Conservation (phyloP, 805 yeast species). For the Jamesozyma spencerorum region DNA sequence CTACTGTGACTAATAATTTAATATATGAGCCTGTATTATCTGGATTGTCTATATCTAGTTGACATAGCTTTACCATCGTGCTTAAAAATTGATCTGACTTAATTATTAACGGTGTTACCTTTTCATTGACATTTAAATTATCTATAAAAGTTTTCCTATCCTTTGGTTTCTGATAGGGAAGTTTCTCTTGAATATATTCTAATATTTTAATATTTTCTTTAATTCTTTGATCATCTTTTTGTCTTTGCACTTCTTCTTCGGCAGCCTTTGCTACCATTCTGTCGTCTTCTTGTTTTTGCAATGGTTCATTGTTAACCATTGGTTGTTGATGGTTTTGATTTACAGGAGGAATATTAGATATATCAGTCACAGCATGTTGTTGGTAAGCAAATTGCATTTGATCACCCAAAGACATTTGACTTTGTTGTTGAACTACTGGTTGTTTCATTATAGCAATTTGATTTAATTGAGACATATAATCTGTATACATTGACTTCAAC, state of each 20-base stretch:
- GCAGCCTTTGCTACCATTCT: background rate
- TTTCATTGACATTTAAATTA: constrained; percentile 9
- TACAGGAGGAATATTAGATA: no score
- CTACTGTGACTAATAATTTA: constrained; percentile 14
- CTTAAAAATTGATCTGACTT: constrained; percentile 8
- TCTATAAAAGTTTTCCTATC: constrained; percentile 24
- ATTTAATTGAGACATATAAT: constrained; percentile 21
- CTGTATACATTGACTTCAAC: constrained; percentile 25
- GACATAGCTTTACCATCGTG: constrained; percentile 17
- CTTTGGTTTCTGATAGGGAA: constrained; percentile 18
- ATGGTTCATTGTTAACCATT: background rate
- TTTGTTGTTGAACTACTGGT: constrained; percentile 1
- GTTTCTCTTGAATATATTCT: constrained; percentile 16
- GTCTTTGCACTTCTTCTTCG: background rate
- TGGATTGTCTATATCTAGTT: constrained; percentile 17
- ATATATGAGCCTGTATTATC: constrained; percentile 22
- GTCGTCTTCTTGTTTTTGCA: background rate
- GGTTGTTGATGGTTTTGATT: background rate
- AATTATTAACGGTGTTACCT: background rate
- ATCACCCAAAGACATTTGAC: background rate
- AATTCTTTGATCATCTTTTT: background rate
- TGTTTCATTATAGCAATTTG: constrained; percentile 11
- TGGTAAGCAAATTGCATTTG: no score
- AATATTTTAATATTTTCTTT: constrained; percentile 7
- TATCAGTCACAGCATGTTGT: no score